phyloP scores from a whole-genome alignment of 1,284 basidiomycete genomes.

The Irpex rosettiformis region DNA sequence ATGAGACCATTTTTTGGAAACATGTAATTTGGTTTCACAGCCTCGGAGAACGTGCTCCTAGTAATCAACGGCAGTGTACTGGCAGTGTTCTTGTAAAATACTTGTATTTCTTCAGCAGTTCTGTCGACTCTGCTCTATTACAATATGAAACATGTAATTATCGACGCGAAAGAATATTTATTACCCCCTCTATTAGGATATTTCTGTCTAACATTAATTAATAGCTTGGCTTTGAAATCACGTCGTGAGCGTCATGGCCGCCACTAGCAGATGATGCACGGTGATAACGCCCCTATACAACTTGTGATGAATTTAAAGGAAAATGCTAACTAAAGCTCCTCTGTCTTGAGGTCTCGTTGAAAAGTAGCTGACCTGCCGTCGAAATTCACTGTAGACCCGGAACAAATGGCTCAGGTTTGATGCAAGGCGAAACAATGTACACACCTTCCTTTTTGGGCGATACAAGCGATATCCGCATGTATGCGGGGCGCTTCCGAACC shows the following conservation, averaged over 20 bases:
- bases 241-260: too few species aligned
- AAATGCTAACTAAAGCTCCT: too few species aligned
- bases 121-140: too few species aligned
- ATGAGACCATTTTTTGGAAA: background rate
- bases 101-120: background rate
- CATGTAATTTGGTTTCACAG: background rate
- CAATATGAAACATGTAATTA: too few species aligned
- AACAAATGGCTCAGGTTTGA: background rate
- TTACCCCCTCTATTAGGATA: background rate
- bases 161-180: background rate
- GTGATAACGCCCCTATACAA: too few species aligned
- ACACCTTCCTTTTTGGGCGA: conserved; percentile 2
- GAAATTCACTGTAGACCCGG: background rate
- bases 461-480: background rate
- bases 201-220: background rate
- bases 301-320: too few species aligned
- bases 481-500: background rate
- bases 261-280: too few species aligned
- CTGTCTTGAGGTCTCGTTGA: too few species aligned
- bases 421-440: background rate
- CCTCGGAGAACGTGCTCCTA: too few species aligned
- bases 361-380: too few species aligned
- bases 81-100: background rate
- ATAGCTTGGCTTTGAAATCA: too few species aligned
- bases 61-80: too few species aligned